These are phyloP conservation scores for Avena eriantha DNA, from an alignment of 176 grass and related monocot genomes.

Conservation along the genomic window DNA sequence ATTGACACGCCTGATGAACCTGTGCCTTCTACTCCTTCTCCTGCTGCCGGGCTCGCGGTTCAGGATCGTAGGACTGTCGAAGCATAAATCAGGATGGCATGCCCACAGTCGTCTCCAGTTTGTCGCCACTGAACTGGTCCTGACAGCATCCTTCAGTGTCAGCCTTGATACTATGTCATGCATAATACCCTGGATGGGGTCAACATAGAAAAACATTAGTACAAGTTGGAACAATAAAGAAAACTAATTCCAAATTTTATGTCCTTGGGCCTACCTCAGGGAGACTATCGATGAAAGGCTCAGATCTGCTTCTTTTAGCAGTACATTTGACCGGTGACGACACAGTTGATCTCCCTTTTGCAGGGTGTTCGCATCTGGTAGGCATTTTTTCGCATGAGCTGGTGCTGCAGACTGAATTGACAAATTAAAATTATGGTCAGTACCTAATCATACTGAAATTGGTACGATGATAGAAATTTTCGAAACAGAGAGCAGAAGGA, in stretches of 20 bases:
- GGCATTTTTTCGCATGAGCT: neutral
- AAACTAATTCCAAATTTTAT: neutral
- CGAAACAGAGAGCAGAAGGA: neutral
- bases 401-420: neutral
- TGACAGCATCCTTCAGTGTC: slow-evolving; percentile 34
- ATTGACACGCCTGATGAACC: slow-evolving; percentile 25
- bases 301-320: neutral
- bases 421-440: neutral
- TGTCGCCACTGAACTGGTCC: slow-evolving; percentile 11
- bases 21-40: neutral
- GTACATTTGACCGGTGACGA: neutral
- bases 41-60: slow-evolving; percentile 12
- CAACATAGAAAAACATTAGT: neutral
- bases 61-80: slow-evolving; percentile 32
- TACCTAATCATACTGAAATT: neutral
- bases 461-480: neutral
- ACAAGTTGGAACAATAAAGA: neutral
- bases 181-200: slow-evolving; percentile 9
- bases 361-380: neutral
- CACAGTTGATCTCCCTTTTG: neutral
- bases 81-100: slow-evolving; percentile 22
- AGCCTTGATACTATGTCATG: neutral
- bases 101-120: slow-evolving; percentile 15
- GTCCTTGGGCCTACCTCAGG: slow-evolving; percentile 12
- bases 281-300: neutral